Percentiles rank a stretch among this genome's conserved stretches.
Evolutionary conservation across 208 protist genomes (phyloP).

Genomic region (Leishmania amazonensis): DNA sequence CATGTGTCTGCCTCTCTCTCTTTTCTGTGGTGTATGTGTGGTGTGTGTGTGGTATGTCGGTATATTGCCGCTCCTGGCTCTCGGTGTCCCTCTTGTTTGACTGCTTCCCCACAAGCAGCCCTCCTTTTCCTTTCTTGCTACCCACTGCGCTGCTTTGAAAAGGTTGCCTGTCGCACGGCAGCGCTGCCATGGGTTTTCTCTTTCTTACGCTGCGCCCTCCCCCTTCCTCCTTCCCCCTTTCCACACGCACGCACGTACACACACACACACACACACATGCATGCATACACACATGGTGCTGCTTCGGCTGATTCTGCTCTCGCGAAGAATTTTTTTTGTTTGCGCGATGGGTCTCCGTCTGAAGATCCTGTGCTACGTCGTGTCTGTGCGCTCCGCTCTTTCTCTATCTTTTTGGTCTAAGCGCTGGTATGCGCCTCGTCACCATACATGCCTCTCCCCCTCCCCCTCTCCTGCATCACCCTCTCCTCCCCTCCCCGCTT

Average conservation of each 20-base stretch:
- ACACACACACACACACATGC: background rate
- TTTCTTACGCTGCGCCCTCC: background rate
- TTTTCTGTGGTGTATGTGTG: too few relatives aligned
- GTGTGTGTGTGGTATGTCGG: too few relatives aligned
- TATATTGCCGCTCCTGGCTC: background rate
- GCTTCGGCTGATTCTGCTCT: background rate
- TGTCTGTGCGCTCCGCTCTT: background rate
- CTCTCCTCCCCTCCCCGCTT: background rate
- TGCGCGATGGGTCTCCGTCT: background rate
- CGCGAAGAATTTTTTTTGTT: too few relatives aligned
- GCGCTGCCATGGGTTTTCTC: too few relatives aligned
- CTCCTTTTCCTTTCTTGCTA: background rate
- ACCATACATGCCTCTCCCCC: background rate
- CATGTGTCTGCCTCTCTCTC: too few relatives aligned
- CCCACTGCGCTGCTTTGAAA: background rate
- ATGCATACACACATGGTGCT: background rate
- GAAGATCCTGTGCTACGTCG: background rate
- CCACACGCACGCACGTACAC: background rate
- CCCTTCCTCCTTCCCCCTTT: background rate
- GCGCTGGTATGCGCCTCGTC: background rate
- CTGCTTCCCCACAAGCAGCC: background rate
- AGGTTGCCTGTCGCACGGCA: background rate
- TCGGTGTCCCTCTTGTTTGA: background rate
- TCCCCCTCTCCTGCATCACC: background rate
- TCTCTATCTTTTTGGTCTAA: background rate